Evolutionary conservation across 1,139 yeast species (phyloP).

Genomic region (Kluyveromyces marxianus): DNA sequence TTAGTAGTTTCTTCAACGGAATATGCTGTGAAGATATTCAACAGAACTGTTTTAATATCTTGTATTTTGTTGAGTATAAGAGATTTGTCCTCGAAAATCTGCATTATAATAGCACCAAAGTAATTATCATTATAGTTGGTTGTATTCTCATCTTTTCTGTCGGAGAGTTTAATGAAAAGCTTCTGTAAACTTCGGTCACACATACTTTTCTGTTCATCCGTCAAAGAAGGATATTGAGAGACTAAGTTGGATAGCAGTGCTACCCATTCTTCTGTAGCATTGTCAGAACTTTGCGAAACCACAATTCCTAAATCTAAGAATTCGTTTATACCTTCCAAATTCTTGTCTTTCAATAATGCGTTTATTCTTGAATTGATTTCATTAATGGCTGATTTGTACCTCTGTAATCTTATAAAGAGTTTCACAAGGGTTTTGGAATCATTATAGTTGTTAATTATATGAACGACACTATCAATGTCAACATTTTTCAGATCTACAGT

Average conservation of each 20-base stretch:
- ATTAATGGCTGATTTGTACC: conserved; percentile 14
- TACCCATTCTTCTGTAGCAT: conserved; percentile 19
- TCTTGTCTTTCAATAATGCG: conserved; percentile 11
- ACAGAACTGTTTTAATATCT: conserved; percentile 16
- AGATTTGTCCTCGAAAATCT: conserved; percentile 23
- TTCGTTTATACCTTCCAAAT: conserved; percentile 5
- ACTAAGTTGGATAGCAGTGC: conserved; percentile 18
- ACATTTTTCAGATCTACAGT: conserved; percentile 11
- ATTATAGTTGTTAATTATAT: conserved; percentile 6
- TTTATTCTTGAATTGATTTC: conserved; percentile 13
- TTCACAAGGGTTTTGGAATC: conserved; percentile 17
- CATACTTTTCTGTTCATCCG: conserved; percentile 3
- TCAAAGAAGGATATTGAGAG: conserved; percentile 9
- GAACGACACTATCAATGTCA: conserved; percentile 10
- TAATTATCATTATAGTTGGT: conserved; percentile 4
- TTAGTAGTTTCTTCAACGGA: conserved; percentile 21
- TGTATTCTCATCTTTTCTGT: conserved; percentile 9
- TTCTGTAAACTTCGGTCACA: conserved; percentile 17
- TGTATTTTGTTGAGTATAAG: conserved; percentile 19
- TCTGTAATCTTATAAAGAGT: conserved; percentile 14
- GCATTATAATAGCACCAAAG: conserved; percentile 19
- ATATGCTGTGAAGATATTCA: conserved; percentile 19
- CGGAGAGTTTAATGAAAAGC: conserved; percentile 20
- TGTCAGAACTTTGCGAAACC: conserved; percentile 8
- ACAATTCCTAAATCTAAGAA: conserved; percentile 13